These are phyloP conservation scores for Wallacemonas rigidus DNA, from an alignment of 208 protist genomes.

Conservation along the genomic window DNA sequence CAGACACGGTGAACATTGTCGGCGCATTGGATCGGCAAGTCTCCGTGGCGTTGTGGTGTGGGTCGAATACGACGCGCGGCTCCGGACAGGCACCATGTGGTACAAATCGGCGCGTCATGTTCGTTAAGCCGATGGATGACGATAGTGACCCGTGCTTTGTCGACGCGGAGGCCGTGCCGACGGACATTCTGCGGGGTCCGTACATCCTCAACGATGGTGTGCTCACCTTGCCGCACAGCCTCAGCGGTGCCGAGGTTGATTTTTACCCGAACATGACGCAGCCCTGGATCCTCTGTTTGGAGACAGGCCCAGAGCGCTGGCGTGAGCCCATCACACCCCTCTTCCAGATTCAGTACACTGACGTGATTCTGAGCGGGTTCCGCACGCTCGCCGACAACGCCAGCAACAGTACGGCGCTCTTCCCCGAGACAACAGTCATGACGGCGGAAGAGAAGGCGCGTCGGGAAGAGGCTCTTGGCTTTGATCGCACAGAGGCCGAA, in stretches of 20 bases:
- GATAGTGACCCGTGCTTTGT: constrained; percentile 70
- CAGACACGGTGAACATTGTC: constrained; percentile 57
- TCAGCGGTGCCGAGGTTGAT: constrained; percentile 30
- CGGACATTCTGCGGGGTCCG: constrained; percentile 46
- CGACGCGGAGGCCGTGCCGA: constrained; percentile 43
- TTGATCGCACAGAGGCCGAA: constrained; percentile 37
- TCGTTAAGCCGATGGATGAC: constrained; percentile 67
- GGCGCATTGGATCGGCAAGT: constrained; percentile 55
- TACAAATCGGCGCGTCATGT: constrained; percentile 59
- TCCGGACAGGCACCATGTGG: constrained; percentile 45
- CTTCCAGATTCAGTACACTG: constrained; percentile 66
- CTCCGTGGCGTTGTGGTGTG: constrained; percentile 56
- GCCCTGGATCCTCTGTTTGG: constrained; percentile 79
- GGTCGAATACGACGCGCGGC: constrained; percentile 4
- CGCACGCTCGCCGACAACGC: constrained; percentile 50
- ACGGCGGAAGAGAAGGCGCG: constrained; percentile 12
- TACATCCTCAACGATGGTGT: constrained; percentile 58
- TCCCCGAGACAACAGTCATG: constrained; percentile 27
- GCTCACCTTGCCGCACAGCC: constrained; percentile 48
- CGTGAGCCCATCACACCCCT: constrained; percentile 51
- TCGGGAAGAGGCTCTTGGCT: constrained; percentile 4
- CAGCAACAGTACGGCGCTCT: constrained; percentile 65
- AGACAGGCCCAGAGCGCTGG: constrained; percentile 65
- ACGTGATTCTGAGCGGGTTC: constrained; percentile 50
- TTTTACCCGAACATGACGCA: constrained; percentile 56